Evolutionary conservation across 1,284 basidiomycete genomes (phyloP), one percentile per base, ranked within the genome.

Genomic region (Rhizopogon parksii): DNA sequence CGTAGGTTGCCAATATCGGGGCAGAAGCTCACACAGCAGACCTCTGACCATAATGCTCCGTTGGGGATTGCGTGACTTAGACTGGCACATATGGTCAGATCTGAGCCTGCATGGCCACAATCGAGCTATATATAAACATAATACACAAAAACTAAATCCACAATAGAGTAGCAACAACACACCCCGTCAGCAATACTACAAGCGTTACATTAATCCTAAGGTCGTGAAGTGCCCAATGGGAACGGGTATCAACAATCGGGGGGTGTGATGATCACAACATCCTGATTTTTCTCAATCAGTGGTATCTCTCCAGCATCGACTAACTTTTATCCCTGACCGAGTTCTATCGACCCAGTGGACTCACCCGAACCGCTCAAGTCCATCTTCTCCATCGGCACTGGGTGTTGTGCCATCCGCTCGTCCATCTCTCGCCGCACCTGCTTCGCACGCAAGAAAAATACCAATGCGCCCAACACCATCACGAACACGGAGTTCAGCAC

Each of bases 391-490:
- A 17, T 51, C 30, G 42, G 51, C 21, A 17, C 15, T 5, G 11
- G 30, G 1, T 30, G 9, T 27, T 21, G 14, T 42, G 58, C 65
- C 65, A 65, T 65, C 9, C 36, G 63, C 61, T 81, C 79, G 57
- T 88, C 86, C 40, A 75, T 51, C 51, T 73, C 72, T 57, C 83
- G 75, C 37, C 87, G 74, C 11, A 66, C 74, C 64, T 88, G 83
- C 53, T 72, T 70, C 2, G 82, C 85, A 25, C 68, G 69, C 14
- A 86, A 43, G 34, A 79, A 67, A 57, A 81, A 74, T 1, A 83
- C 60, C 5, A 70, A 52, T 6, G 58, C 50, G 34, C 71, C 69
- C 6, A 71, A 61, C 1, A 57, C 62, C 52, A 77, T 57, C 3
- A 79, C 70, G 36, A 80, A 58, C 0, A 65, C 62, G 2, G 77